Percentiles rank a stretch among this genome's conserved stretches.
Conservation (phyloP, 768 basidiomycete genomes). For the Suillus plorans region DNA sequence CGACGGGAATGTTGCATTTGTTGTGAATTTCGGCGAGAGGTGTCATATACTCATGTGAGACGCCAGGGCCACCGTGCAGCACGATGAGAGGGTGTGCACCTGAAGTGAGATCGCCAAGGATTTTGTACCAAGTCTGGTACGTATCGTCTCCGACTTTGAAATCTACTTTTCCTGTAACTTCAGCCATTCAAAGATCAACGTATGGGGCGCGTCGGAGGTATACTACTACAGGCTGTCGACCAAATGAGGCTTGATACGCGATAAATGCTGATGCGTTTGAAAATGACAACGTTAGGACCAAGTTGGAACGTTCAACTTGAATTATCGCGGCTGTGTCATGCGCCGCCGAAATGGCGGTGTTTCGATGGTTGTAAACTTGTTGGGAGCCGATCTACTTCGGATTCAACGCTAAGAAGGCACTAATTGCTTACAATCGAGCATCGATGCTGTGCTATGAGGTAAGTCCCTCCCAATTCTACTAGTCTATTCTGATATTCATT, state of each 20-base stretch:
- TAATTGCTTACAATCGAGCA: too few species aligned
- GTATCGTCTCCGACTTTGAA: conserved; percentile 7
- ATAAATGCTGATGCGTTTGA: not conserved
- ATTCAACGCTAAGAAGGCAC: too few species aligned
- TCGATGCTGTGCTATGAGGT: too few species aligned
- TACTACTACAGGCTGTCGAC: too few species aligned
- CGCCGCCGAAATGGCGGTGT: not conserved
- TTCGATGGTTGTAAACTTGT: not conserved
- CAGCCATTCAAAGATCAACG: not conserved
- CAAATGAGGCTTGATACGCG: not conserved
- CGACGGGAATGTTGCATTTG: conserved; percentile 29
- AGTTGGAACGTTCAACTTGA: not conserved
- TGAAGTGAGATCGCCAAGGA: conserved; percentile 42
- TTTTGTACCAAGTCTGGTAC: conserved; percentile 50
- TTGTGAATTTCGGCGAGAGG: conserved; percentile 29
- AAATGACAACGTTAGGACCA: not conserved
- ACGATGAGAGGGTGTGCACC: conserved; percentile 44
- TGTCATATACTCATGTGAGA: conserved; percentile 39
- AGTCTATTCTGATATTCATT: too few species aligned
- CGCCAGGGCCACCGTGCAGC: conserved; percentile 57
- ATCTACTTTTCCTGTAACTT: not conserved
- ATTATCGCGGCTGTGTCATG: not conserved
- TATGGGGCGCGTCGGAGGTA: too few species aligned
- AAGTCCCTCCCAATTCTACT: too few species aligned
- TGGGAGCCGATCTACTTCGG: too few species aligned